Percentiles rank a stretch among this genome's conserved stretches.
Conservation (phyloP, 257 asterid species). For the Apocynum venetum region DNA sequence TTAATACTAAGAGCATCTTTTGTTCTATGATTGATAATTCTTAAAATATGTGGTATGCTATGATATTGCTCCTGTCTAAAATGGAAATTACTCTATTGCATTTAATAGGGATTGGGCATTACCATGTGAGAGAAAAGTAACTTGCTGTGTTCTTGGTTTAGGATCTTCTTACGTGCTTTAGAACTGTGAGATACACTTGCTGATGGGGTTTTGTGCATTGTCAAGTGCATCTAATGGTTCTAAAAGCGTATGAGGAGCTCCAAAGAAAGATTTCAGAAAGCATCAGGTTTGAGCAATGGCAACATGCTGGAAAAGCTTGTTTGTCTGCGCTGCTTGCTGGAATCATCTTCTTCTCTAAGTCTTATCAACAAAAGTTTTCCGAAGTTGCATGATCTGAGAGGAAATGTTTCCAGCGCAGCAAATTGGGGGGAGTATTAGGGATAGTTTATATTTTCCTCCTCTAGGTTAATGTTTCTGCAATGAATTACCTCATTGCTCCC, state of each 20-base stretch:
- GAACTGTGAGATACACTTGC: not conserved
- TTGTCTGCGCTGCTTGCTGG: constrained; percentile 1
- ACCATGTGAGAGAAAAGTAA: not conserved
- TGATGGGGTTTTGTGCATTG: too few relatives aligned
- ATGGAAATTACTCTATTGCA: not conserved
- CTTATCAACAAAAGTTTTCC: not conserved
- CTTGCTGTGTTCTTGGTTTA: not conserved
- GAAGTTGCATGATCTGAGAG: not conserved
- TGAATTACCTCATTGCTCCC: constrained; percentile 27
- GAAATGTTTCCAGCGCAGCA: constrained; percentile 7
- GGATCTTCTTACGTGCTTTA: not conserved
- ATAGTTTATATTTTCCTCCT: constrained; percentile 1
- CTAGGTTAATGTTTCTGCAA: constrained; percentile 11
- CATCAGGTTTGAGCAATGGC: constrained; percentile 12
- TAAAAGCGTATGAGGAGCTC: not conserved
- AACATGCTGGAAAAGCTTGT: not conserved
- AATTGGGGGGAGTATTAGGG: constrained; percentile 8
- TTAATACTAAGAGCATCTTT: not conserved
- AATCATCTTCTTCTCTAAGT: constrained; percentile 7
- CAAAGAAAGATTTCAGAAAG: not conserved
- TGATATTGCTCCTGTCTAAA: not conserved
- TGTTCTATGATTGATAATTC: not conserved
- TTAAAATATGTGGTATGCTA: not conserved
- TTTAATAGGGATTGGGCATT: not conserved
- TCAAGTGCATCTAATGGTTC: not conserved